Conservation (phyloP, 2,329 filamentous ascomycete species). For the Dothidotthia symphoricarpi region DNA sequence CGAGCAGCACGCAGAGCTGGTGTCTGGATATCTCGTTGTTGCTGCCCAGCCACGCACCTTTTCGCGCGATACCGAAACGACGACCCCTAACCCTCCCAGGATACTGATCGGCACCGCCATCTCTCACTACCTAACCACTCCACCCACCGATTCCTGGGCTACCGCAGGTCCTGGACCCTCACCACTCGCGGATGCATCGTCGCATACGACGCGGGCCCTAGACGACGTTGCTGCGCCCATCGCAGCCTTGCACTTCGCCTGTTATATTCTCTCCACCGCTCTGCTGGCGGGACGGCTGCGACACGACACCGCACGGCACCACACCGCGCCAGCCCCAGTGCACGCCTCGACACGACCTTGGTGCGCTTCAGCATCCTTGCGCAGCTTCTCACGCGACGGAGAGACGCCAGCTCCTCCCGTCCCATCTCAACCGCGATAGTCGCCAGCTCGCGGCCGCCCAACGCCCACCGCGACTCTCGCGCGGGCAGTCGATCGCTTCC, state of each 20-base stretch:
- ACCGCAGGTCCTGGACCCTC: conserved; percentile 25
- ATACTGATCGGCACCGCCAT: conserved; percentile 25
- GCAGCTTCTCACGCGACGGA: conserved; percentile 19
- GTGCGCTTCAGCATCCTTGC: conserved; percentile 23
- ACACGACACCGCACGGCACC: conserved; percentile 30
- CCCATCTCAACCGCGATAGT: conserved; percentile 28
- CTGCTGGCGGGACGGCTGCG: conserved; percentile 37
- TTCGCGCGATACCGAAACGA: conserved; percentile 24
- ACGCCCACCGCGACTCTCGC: conserved; percentile 21
- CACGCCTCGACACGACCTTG: conserved; percentile 13
- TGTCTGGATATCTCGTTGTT: too few relatives aligned
- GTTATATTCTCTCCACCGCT: conserved; percentile 20
- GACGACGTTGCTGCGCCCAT: conserved; percentile 23
- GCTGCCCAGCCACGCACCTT: conserved; percentile 23
- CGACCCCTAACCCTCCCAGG: conserved; percentile 13
- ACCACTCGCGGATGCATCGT: conserved; percentile 28
- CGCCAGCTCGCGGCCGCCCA: conserved; percentile 20
- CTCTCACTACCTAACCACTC: conserved; percentile 27
- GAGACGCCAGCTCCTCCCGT: conserved; percentile 10
- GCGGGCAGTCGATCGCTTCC: conserved; percentile 15
- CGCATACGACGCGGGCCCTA: conserved; percentile 23
- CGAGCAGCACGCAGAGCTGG: not conserved
- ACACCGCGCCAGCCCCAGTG: conserved; percentile 26
- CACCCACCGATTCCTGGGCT: conserved; percentile 24
- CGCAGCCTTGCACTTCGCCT: conserved; percentile 21